Percentiles rank a stretch among this genome's conserved stretches.
phyloP scores from a whole-genome alignment of 164 flowering plant genomes.

The Saururus chinensis region DNA sequence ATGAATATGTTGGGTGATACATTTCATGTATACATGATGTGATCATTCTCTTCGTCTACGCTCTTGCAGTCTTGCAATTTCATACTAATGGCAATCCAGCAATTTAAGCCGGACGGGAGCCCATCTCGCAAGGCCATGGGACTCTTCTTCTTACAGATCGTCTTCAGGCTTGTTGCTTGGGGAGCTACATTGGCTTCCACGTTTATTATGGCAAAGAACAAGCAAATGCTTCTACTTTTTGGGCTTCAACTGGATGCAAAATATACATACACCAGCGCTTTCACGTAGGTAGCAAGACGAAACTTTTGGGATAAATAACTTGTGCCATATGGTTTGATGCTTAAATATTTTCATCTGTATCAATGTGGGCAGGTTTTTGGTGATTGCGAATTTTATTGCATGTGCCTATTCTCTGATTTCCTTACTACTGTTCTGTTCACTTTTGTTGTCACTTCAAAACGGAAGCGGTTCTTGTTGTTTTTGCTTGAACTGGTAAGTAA shows the following conservation, averaged over 20 bases:
- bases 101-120: no score
- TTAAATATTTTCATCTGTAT: neutral
- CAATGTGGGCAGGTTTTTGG: constrained; percentile 32
- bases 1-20: no score
- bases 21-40: no score
- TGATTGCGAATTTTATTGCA: constrained; percentile 21
- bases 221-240: constrained; percentile 15
- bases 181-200: constrained; percentile 21
- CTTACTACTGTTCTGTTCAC: constrained; percentile 16
- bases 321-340: no score
- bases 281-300: constrained; percentile 17
- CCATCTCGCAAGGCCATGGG: no score
- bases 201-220: constrained; percentile 20
- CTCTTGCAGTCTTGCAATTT: no score
- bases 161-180: constrained; percentile 26
- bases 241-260: constrained; percentile 22
- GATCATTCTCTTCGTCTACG: no score
- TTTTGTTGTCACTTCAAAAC: constrained; percentile 10
- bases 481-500: constrained; percentile 47
- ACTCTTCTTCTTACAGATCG: neutral
- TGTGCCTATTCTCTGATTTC: constrained; percentile 33
- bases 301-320: no score
- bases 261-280: constrained; percentile 29
- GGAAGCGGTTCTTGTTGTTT: constrained; percentile 25
- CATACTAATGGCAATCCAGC: no score